Base-by-base conservation (phyloP, 2,329 filamentous ascomycete genomes). In the Alternaria tenuissima region DNA sequence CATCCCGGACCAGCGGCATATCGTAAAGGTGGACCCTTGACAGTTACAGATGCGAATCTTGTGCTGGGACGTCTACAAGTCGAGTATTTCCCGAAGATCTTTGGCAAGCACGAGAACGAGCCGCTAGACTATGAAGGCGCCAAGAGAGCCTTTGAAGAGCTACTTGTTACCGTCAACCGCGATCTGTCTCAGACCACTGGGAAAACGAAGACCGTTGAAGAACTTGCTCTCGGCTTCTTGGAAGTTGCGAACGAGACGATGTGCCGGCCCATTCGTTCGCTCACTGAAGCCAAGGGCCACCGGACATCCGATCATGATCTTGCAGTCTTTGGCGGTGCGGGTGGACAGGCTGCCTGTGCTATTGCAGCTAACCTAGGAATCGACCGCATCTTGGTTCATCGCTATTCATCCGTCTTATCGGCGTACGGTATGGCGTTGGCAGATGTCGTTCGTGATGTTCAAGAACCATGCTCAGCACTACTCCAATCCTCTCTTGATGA, bases 381-480 rank as follows among this genome's bases (percentile, higher is more conserved):
- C 54, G 73, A 72, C 9, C 74, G 78, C 2, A 77, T 81, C 53
- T 74, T 83, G 30, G 78, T 84, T 12, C 82, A 82, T 32, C 77
- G 78, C 32, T 82, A 82, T 62, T 83, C 82, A 0, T 81, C 78
- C 7, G 80, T 84, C 12, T 64, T 84, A 1, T 83, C 81, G 0
- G 82, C 82, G 0, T 84, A 83, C 9, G 49, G 49, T 4, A 52
- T 52, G 49, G 34, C 49, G 26, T 20, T 52, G 36, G 82, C 82
- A 3, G 80, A 83, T 26, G 76, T 84, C 0, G 81, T 83, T 3
- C 77, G 80, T 5, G 81, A 83, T 18, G 55, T 68, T 0, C 75
- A 76, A 49, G 75, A 77, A n/a, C 81, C 80, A 6, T 68, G 56
- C 26, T 61, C 61, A 9, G 74, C 74, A 0, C 72, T 77, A 5